These are phyloP conservation scores for Scorias spongiosa DNA, from an alignment of 2,329 filamentous ascomycete genomes.

Conservation along the genomic window DNA sequence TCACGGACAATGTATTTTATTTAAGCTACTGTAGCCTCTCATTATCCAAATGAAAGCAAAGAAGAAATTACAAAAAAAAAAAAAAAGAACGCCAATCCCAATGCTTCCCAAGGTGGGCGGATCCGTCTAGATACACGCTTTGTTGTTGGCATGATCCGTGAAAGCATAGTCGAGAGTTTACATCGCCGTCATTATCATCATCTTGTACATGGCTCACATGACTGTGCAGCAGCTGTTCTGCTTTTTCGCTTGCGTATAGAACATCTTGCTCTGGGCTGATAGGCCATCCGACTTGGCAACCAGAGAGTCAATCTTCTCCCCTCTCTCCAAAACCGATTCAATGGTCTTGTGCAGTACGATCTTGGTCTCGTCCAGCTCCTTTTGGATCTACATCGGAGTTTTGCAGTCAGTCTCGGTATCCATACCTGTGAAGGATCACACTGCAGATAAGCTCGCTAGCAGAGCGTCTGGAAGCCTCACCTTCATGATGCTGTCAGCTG, in stretches of 20 bases:
- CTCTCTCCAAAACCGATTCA: conserved; percentile 71
- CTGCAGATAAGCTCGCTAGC: background rate
- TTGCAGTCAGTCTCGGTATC: conserved; percentile 39
- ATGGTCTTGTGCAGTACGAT: conserved; percentile 96
- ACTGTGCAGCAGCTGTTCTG: conserved; percentile 45
- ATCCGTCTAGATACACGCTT: no score
- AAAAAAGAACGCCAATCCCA: no score
- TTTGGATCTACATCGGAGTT: conserved; percentile 50
- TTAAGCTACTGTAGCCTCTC: no score
- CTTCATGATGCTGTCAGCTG: conserved; percentile 67
- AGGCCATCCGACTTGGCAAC: conserved; percentile 87
- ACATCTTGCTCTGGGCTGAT: conserved; percentile 91
- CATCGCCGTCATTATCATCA: no score
- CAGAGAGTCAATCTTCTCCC: conserved; percentile 88
- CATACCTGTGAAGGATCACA: background rate
- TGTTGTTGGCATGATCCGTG: no score
- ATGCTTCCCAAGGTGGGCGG: no score
- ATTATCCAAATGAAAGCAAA: no score
- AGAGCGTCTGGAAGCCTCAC: conserved; percentile 4
- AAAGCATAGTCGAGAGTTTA: no score
- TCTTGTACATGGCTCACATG: conserved; percentile 25
- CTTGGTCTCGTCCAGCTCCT: conserved; percentile 94
- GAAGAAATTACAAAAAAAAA: no score
- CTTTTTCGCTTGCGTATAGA: conserved; percentile 62
- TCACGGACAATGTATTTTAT: no score